These are phyloP conservation scores for Gymnopilus dilepis DNA, from an alignment of 768 basidiomycete genomes.

Conservation along the genomic window DNA sequence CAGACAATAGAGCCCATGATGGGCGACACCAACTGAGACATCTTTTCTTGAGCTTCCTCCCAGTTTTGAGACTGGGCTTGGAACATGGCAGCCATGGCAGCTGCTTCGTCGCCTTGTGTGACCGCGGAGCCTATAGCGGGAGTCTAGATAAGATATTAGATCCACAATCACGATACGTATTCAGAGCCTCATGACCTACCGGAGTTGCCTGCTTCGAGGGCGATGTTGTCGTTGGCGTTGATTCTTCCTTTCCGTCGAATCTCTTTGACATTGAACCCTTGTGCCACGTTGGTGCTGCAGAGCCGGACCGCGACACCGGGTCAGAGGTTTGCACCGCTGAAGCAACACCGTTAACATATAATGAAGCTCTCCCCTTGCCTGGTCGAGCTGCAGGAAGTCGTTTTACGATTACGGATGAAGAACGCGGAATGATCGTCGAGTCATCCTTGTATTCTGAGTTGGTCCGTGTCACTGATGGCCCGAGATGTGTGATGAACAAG, in stretches of 20 bases:
- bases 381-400: slow-evolving; percentile 83
- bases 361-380: slow-evolving; percentile 81
- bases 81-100: slow-evolving; percentile 99
- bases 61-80: slow-evolving; percentile 92
- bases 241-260: slow-evolving; percentile 86
- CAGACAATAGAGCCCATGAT: slow-evolving; percentile 54
- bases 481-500: background rate
- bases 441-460: slow-evolving; percentile 89
- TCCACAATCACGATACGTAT: background rate
- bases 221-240: slow-evolving; percentile 32
- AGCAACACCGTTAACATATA: slow-evolving; percentile 66
- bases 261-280: slow-evolving; percentile 85
- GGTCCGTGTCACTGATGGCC: background rate
- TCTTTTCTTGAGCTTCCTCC: slow-evolving; percentile 99
- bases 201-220: slow-evolving; percentile 38
- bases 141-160: slow-evolving; percentile 25
- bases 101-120: slow-evolving; percentile 81
- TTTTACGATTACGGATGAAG: slow-evolving; percentile 92
- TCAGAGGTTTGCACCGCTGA: slow-evolving; percentile 53
- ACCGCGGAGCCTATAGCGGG: slow-evolving; percentile 47
- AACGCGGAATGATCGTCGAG: slow-evolving; percentile 88
- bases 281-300: slow-evolving; percentile 57
- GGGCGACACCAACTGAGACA: slow-evolving; percentile 95
- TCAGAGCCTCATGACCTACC: slow-evolving; percentile 26
- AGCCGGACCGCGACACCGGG: slow-evolving; percentile 42